Conservation (phyloP, 352 stramenopile genomes). For the Phytophthora idaei region DNA sequence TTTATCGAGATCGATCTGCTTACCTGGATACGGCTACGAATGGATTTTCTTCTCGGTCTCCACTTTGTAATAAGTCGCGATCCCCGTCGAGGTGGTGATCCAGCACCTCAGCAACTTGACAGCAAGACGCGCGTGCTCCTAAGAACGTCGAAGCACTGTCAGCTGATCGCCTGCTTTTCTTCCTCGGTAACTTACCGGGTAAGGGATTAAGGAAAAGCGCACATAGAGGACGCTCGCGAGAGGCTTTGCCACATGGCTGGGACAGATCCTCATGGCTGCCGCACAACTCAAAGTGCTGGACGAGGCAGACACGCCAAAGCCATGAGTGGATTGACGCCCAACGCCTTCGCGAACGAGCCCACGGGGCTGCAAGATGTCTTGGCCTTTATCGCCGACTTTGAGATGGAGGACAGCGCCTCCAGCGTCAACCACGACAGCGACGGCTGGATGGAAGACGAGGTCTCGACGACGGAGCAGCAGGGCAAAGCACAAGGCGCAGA, state of each 20-base stretch:
- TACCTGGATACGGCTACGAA: too few relatives aligned
- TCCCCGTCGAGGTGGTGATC: conserved; percentile 2
- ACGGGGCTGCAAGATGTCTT: conserved; percentile 33
- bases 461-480: neutral
- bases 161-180: conserved; percentile 14
- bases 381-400: conserved; percentile 39
- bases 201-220: neutral
- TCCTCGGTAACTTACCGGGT: too few relatives aligned
- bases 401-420: conserved; percentile 26
- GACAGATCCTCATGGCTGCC: conserved; percentile 10
- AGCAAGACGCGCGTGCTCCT: neutral
- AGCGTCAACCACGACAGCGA: conserved; percentile 6
- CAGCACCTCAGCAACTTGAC: neutral
- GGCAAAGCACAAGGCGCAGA: neutral
- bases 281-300: conserved; percentile 28
- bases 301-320: neutral
- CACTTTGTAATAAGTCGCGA: conserved; percentile 10
- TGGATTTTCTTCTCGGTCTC: conserved; percentile 32
- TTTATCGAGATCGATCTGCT: too few relatives aligned
- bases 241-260: conserved; percentile 23
- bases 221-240: conserved; percentile 1
- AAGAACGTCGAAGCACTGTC: conserved; percentile 1
- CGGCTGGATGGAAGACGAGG: conserved; percentile 14
- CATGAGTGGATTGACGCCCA: conserved; percentile 30
- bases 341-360: conserved; percentile 12